Conservation (phyloP, 2,329 filamentous ascomycete species). For the Colletotrichum siamense region DNA sequence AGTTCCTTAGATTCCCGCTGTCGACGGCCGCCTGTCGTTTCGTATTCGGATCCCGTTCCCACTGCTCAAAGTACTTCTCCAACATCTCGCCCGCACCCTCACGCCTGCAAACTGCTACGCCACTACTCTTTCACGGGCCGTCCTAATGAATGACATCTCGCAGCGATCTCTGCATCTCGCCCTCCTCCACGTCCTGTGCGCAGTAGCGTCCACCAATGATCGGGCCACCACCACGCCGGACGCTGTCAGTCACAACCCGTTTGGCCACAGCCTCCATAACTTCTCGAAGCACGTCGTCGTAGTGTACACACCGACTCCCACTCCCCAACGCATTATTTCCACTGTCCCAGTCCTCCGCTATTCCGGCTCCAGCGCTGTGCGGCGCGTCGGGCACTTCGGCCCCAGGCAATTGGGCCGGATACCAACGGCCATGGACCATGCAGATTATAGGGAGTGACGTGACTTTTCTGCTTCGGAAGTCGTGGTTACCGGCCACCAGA, state of each 20-base stretch:
- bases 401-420: background rate
- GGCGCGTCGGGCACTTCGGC: background rate
- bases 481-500: background rate
- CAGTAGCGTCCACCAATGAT: background rate
- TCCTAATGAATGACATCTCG: background rate
- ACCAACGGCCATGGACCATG: background rate
- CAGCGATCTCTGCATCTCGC: background rate
- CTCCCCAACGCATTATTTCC: background rate
- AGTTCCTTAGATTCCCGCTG: background rate
- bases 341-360: background rate
- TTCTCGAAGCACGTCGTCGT: background rate
- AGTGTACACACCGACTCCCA: background rate
- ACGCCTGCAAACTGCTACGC: background rate
- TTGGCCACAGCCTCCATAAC: background rate
- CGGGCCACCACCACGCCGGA: background rate
- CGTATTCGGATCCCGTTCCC: constrained; percentile 3
- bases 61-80: background rate
- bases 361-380: background rate
- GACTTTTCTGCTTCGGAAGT: background rate
- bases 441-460: background rate
- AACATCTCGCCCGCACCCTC: background rate
- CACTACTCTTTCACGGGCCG: background rate
- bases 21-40: background rate
- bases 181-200: background rate
- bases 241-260: background rate